Base-by-base conservation (phyloP, 1,139 yeast species). In the Martiniozyma asiatica region DNA sequence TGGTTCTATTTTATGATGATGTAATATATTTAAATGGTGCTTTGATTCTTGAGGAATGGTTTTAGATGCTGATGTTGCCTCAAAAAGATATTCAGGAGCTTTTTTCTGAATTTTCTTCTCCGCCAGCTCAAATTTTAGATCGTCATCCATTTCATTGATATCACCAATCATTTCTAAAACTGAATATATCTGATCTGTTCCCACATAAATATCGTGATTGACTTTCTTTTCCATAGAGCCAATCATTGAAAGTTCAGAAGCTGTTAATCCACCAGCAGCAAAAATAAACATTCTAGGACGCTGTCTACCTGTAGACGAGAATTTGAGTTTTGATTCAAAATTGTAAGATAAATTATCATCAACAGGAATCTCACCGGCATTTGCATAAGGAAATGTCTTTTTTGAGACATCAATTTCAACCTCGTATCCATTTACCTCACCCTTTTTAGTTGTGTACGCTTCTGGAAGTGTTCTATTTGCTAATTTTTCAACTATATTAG, bases 191-290 rank as follows among this genome's bases (percentile, higher is more conserved):
- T 78, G 73, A 47, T 81, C 94, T 6, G 93, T 77, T 0, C 98
- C 98, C 36, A 89, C 61, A 38, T 78, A 73, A 19, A 89, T 68
- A 40, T 84, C 95, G 48, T 73, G 76, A 43, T 78, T 71, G 36
- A 70, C 62, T 27, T 66, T 56, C 13, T 60, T 54, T 6, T 84
- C 68, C 29, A 85, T 62, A 42, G 82, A 92, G 44, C 82, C 78
- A 10, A 78, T 74, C 5, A 84, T 66, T 35, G 92, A 67, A 25
- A 80, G 59, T 51, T 92, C 99, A 4, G 87, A 69, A 41, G 78
- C 73, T 0, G 97, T 84, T 24, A 81, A 58, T 8, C 98, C 98
- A 14, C 99, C 99, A 1, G 92, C 80, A 23, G 85, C 69, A 48
- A 74, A 89, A 37, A 85, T 73, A 43, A 87, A 71, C 7, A 87